These are phyloP conservation scores for Macaranga tanarius DNA, from an alignment of 441 rosid species.

Conservation along the genomic window DNA sequence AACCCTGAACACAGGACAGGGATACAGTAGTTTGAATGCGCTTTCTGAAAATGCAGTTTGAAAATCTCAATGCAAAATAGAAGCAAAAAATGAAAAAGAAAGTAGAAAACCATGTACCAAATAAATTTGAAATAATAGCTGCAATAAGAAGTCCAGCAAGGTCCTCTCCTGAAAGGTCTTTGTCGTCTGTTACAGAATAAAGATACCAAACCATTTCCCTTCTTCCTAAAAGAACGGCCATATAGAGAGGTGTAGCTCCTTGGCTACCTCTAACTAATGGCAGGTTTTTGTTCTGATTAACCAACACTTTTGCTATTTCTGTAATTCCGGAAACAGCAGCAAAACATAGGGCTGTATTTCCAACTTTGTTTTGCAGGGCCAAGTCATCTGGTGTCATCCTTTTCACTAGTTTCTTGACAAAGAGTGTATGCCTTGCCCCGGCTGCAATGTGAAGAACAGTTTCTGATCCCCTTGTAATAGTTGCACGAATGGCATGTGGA, in stretches of 20 bases:
- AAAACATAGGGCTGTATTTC: slow-evolving; percentile 42
- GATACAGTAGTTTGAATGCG: too few relatives aligned
- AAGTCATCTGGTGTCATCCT: slow-evolving; percentile 33
- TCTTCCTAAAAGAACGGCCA: slow-evolving; percentile 45
- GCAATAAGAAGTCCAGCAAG: slow-evolving; percentile 35
- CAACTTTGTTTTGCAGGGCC: slow-evolving; percentile 33
- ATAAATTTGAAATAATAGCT: slow-evolving; percentile 33
- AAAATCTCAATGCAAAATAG: neutral
- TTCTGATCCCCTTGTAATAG: slow-evolving; percentile 33
- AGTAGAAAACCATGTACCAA: slow-evolving; percentile 25
- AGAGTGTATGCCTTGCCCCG: slow-evolving; percentile 35
- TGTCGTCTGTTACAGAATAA: slow-evolving; percentile 29
- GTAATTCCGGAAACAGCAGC: slow-evolving; percentile 45
- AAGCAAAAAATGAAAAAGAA: neutral
- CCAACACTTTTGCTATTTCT: slow-evolving; percentile 38
- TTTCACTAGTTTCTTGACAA: slow-evolving; percentile 37
- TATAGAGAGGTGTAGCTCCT: slow-evolving; percentile 37
- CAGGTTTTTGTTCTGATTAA: slow-evolving; percentile 30
- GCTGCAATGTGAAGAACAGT: slow-evolving; percentile 49
- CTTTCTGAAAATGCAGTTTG: too few relatives aligned
- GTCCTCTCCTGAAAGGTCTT: slow-evolving; percentile 37
- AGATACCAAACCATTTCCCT: slow-evolving; percentile 47
- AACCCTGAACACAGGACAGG: too few relatives aligned
- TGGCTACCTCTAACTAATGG: slow-evolving; percentile 31
- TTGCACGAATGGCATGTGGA: slow-evolving; percentile 32